Conservation (phyloP, 78 protist genomes). For the Dictyostelium purpureum region DNA sequence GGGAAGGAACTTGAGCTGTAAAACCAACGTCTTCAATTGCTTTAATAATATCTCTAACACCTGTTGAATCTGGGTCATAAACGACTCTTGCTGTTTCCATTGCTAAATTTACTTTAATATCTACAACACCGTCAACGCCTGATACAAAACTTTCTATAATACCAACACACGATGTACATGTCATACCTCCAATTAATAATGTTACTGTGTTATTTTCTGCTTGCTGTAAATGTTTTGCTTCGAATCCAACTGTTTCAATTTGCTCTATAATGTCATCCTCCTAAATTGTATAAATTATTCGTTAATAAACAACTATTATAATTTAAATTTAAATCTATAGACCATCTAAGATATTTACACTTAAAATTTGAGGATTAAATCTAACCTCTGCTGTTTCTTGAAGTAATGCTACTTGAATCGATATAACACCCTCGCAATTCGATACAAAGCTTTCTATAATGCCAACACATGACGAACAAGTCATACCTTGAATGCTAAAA, state of each 20-base stretch:
- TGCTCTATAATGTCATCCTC: conserved; percentile 54
- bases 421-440: conserved; percentile 27
- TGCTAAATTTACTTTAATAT: conserved; percentile 63
- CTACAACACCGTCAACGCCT: conserved; percentile 25
- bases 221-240: conserved; percentile 52
- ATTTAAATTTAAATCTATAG: neutral
- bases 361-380: conserved; percentile 40
- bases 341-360: neutral
- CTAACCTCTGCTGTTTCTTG: conserved; percentile 24
- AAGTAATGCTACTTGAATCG: conserved; percentile 62
- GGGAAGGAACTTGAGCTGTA: conserved; percentile 58
- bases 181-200: conserved; percentile 81
- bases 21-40: conserved; percentile 77
- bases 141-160: conserved; percentile 53
- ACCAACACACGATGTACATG: conserved; percentile 84
- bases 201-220: conserved; percentile 44
- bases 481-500: conserved; percentile 77
- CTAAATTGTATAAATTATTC: conserved; percentile 3
- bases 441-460: conserved; percentile 53
- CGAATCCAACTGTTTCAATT: conserved; percentile 45
- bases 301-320: neutral
- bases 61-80: conserved; percentile 64
- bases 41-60: conserved; percentile 59
- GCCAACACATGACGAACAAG: conserved; percentile 82
- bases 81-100: conserved; percentile 36